phyloP scores from a whole-genome alignment of 768 basidiomycete species.

The Suillus fuscotomentosus region DNA sequence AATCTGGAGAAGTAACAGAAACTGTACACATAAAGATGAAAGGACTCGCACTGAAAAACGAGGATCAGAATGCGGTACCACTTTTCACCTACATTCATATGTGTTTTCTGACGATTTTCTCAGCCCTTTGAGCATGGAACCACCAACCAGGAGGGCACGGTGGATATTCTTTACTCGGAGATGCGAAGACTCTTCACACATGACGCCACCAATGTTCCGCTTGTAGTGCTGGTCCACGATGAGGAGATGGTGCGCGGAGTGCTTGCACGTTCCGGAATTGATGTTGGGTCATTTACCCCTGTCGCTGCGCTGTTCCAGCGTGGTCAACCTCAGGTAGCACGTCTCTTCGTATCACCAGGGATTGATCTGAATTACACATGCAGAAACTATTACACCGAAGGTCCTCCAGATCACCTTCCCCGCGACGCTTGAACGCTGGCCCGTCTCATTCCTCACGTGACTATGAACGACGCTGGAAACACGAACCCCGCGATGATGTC shows the following conservation, averaged over 20 bases:
- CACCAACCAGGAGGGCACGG: conserved; percentile 6
- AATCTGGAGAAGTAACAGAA: conserved; percentile 11
- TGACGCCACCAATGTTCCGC: conserved; percentile 26
- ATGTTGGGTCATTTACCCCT: conserved; percentile 39
- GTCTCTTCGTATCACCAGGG: background rate
- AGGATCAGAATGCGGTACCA: conserved; percentile 16
- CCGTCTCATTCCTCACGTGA: background rate
- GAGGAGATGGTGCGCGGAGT: conserved; percentile 37
- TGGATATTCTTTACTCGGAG: conserved; percentile 10
- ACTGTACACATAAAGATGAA: conserved; percentile 20
- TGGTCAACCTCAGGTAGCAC: conserved; percentile 5
- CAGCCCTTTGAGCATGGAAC: conserved; percentile 9
- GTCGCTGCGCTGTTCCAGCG: conserved; percentile 24
- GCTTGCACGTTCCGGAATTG: conserved; percentile 40
- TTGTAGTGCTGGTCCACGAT: conserved; percentile 48
- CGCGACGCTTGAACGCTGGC: conserved; percentile 1
- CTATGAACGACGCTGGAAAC: conserved; percentile 1
- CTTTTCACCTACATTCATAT: background rate
- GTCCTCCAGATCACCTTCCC: conserved; percentile 13
- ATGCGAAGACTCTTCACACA: conserved; percentile 21
- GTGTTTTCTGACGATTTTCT: conserved; percentile 11
- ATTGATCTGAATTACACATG: background rate
- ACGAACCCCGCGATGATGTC: background rate
- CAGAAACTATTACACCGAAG: conserved; percentile 8
- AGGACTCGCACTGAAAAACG: background rate